Conservation (phyloP, 164 flowering plant species). For the Amborella trichopoda region DNA sequence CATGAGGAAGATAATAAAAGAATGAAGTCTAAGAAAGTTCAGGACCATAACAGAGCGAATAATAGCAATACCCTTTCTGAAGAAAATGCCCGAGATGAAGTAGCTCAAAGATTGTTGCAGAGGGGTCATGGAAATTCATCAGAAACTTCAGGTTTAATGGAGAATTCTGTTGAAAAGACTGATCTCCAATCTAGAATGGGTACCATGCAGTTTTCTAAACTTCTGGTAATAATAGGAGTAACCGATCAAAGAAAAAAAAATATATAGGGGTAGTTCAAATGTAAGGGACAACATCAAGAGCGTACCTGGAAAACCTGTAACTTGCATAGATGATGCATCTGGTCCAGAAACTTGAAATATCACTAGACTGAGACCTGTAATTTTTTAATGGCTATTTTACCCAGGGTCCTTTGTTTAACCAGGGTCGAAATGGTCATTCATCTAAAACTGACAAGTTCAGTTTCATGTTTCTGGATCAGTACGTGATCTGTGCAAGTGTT, state of each 20-base stretch:
- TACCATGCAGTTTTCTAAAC: conserved; percentile 27
- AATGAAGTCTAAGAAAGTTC: not conserved
- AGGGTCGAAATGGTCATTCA: too few species aligned
- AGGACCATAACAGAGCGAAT: conserved; percentile 4
- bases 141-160: not conserved
- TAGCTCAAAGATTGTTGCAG: not conserved
- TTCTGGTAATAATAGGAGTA: conserved; percentile 37
- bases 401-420: not conserved
- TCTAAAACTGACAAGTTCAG: too few species aligned
- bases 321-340: too few species aligned
- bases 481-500: not conserved
- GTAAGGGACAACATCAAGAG: too few species aligned
- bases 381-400: not conserved
- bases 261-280: not conserved
- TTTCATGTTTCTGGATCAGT: too few species aligned
- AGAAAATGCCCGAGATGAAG: not conserved
- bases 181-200: conserved; percentile 6
- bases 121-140: not conserved
- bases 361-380: not conserved
- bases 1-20: conserved; percentile 5
- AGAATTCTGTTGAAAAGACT: conserved; percentile 6
- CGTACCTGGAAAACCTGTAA: too few species aligned
- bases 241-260: not conserved
- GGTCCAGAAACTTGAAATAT: not conserved
- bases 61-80: not conserved